These are phyloP conservation scores for Camellia sinensis DNA, from an alignment of 148 eudicot genomes.

Conservation along the genomic window DNA sequence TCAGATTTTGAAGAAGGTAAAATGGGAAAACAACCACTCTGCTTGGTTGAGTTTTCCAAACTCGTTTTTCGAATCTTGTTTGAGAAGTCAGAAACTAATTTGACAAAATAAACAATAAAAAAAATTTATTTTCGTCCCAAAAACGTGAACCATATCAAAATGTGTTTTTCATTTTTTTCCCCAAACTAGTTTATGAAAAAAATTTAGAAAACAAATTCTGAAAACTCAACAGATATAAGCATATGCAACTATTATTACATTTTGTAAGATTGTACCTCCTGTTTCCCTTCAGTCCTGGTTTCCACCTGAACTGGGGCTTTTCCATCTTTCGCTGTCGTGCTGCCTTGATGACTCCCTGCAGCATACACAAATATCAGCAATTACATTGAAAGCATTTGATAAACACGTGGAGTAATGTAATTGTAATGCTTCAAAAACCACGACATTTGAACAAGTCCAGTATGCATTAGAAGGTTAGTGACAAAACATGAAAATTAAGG, in stretches of 20 bases:
- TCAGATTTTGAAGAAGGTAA: no score
- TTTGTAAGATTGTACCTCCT: neutral
- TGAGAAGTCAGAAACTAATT: no score
- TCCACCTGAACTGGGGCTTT: slow-evolving; percentile 3
- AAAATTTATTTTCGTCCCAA: no score
- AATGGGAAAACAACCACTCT: neutral
- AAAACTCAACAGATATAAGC: no score
- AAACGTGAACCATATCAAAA: no score
- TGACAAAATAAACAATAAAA: no score
- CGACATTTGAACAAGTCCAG: neutral
- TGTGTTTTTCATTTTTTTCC: no score
- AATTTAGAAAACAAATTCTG: no score
- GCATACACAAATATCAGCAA: neutral
- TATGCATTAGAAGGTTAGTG: neutral
- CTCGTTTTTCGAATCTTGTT: no score
- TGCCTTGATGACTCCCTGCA: slow-evolving; percentile 17
- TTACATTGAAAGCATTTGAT: neutral
- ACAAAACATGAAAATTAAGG: neutral
- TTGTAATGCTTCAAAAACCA: neutral
- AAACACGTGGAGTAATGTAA: neutral
- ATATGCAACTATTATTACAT: no score
- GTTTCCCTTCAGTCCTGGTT: slow-evolving; percentile 18
- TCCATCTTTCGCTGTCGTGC: slow-evolving; percentile 13
- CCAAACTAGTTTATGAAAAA: no score
- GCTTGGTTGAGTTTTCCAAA: no score